Base-by-base conservation (phyloP, 208 protist species). In the Leishmania martiniquensis region DNA sequence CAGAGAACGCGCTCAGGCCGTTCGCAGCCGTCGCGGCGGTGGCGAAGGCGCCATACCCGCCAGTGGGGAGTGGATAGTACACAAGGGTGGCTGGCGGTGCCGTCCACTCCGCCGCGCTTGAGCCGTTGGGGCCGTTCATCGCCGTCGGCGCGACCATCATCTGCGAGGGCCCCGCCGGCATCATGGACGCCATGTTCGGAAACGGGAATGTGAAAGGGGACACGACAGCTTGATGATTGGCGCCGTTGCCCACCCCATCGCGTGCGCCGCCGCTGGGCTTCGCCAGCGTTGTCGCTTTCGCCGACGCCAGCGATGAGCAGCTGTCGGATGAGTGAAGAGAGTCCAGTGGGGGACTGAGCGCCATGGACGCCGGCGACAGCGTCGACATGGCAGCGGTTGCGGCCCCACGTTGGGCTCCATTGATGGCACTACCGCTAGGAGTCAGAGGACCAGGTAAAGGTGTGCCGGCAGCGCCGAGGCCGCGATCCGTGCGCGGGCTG, bases 261-360 rank as follows among this genome's bases (percentile, higher is more conserved):
- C 15, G 51, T 1, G 44, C n/a, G 34, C 70, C 70, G 52, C 44
- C 22, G 32, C 25, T 55, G 34, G 34, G 15, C 47, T 39, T 69
- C 54, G 22, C 59, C 12, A 4, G 47, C 29, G 52, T 66, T 3
- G 63, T 59, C 32, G 52, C 65, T 67, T 20, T 71, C 13, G 44
- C 59, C n/a, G 79, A 75, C 3, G 47, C 67, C 37, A 73, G 42
- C 7, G 79, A 83, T 15, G 65, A 75, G 63, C 45, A 22, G 65
- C 73, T 78, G 49, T 83, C 79, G 25, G 72, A 78, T 12, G 79
- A 78, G 55, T 78, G 72, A 20, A 70, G 59, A 12, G 79, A 83
- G 44, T 66, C 55, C 55, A 83, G 74, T 32, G 72, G 79, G 17
- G 79, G 73, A 1, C 65, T 78, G 25, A 83, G 73, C 37, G 67